A percentile compares a stretch with the other conserved stretches of the same genome.
phyloP scores from a whole-genome alignment of 305 asterid species.

The Plantago coronopus region DNA sequence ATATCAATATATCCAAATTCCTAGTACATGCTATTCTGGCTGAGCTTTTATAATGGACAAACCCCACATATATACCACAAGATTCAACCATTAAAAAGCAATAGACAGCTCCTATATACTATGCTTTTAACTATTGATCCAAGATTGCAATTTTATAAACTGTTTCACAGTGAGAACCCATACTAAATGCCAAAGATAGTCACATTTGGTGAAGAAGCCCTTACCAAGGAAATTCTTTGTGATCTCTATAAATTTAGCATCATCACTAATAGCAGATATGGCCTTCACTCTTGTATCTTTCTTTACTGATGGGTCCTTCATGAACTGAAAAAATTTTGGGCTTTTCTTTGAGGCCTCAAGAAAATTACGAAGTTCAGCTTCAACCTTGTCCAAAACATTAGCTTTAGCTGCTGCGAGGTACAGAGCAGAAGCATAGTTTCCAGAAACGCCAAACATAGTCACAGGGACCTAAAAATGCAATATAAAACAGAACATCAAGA shows the following conservation, averaged over 20 bases:
- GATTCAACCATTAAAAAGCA: background rate
- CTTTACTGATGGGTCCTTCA: conserved; percentile 70
- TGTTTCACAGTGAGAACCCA: background rate
- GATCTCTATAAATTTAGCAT: conserved; percentile 62
- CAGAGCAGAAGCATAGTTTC: conserved; percentile 88
- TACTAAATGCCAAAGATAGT: background rate
- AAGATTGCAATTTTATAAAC: conserved; percentile 1
- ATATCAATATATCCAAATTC: too few relatives aligned
- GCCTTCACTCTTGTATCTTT: conserved; percentile 64
- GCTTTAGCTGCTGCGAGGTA: conserved; percentile 81
- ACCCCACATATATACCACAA: background rate
- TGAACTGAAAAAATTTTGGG: conserved; percentile 71
- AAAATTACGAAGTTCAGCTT: conserved; percentile 62
- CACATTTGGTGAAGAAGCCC: conserved; percentile 18
- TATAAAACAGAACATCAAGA: conserved; percentile 18
- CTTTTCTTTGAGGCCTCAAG: conserved; percentile 72
- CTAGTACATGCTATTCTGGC: too few relatives aligned
- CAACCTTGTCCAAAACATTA: conserved; percentile 74
- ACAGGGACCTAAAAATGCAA: conserved; percentile 64
- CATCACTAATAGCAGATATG: conserved; percentile 45
- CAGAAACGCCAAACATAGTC: conserved; percentile 74
- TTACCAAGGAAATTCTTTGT: conserved; percentile 79
- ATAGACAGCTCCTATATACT: background rate
- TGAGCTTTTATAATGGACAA: too few relatives aligned
- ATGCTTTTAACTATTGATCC: conserved; percentile 4